These are phyloP conservation scores for Mycena amicta DNA, from an alignment of 768 basidiomycete species.

Conservation along the genomic window DNA sequence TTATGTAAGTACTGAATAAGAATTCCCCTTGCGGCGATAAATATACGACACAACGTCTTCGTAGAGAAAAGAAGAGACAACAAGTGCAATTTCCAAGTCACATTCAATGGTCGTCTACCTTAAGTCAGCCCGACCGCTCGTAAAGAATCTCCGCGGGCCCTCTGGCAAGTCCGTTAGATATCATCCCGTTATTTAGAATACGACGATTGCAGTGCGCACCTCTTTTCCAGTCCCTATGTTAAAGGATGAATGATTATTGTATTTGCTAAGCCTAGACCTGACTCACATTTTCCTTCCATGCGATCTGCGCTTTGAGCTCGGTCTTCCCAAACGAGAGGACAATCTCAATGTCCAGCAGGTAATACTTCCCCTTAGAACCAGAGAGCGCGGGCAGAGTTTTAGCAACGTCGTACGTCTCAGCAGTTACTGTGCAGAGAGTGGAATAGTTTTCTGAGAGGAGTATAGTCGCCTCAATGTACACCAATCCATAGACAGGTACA, in stretches of 20 bases:
- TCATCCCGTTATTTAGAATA: neutral
- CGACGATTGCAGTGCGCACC: slow-evolving; percentile 18
- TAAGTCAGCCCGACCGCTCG: too few species aligned
- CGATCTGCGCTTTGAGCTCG: slow-evolving; percentile 47
- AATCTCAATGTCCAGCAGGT: slow-evolving; percentile 32
- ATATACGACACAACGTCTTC: too few species aligned
- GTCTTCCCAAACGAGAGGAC: slow-evolving; percentile 49
- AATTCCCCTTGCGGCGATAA: too few species aligned
- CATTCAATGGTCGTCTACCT: too few species aligned
- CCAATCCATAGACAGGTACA: slow-evolving; percentile 27
- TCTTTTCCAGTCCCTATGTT: slow-evolving; percentile 35
- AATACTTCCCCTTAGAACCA: slow-evolving; percentile 19
- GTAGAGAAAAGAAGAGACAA: too few species aligned
- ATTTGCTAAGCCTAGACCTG: neutral
- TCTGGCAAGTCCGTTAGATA: slow-evolving; percentile 17
- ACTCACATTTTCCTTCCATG: slow-evolving; percentile 45
- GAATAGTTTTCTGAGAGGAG: slow-evolving; percentile 18
- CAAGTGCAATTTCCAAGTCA: too few species aligned
- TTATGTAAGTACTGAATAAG: too few species aligned
- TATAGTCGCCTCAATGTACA: slow-evolving; percentile 27
- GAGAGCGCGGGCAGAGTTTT: neutral
- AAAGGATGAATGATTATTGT: neutral
- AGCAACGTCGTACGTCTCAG: slow-evolving; percentile 15
- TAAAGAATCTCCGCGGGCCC: slow-evolving; percentile 27
- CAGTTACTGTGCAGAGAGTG: slow-evolving; percentile 16